Base-by-base conservation (phyloP, 169 alveolate genomes). In the Cryptosporidium viatorum region DNA sequence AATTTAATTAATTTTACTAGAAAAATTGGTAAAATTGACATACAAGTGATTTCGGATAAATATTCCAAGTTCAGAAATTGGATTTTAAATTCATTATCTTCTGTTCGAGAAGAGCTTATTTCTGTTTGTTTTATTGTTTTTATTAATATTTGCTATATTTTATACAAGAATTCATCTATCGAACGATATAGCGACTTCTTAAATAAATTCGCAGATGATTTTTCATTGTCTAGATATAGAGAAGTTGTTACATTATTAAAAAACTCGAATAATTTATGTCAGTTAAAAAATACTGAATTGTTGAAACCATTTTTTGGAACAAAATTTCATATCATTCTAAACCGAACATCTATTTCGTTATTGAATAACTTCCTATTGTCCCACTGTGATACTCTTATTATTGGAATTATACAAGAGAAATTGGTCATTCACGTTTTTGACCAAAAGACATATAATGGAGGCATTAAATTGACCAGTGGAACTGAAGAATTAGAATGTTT, bases 41-140 rank as follows among this genome's bases (percentile, higher is more conserved):
- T 18, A 10, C 43, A 65, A n/a, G 50, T 65, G 12, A 16, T 48
- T 29, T 71, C 50, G 3, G 50, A 48, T 4, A 80, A 80, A 26
- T 80, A 80, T 58, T 60, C 74, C n/a, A 80, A 41, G 39, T 80
- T 80, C 39, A 80, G 75, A 62, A 52, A 80, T 65, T 80, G 89
- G 89, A 59, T 67, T 41, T 29, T 80, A 1, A 80, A 80, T 21
- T 80, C 89, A 16, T 23, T 80, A 21, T 59, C 73, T 0, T 62
- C 62, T 9, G 51, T 48, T 23, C 31, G 89, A 18, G 75, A 80
- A 16, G 89, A 80, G 39, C 68, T 80, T 26, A 35, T 80, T 35
- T 59, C 73, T 16, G 62, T 80, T 26, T 80, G 89, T 41, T 80
- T 62, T 62, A 21, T 80, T 60, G 71, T 80, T 0, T 80, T 80